These are phyloP conservation scores for Carallia brachiata DNA, from an alignment of 345 rosid genomes.

Conservation along the genomic window DNA sequence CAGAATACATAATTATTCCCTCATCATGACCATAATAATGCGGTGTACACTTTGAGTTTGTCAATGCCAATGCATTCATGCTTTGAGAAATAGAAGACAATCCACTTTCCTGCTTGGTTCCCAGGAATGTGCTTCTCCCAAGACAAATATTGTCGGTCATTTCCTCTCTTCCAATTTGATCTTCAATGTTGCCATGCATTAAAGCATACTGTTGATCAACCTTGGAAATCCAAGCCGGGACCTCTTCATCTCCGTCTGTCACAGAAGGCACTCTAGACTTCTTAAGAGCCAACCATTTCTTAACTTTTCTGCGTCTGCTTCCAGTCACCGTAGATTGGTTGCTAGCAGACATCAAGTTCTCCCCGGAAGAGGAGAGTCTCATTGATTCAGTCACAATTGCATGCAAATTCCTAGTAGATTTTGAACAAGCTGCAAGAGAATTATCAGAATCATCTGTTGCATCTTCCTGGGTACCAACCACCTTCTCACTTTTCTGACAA, in stretches of 20 bases:
- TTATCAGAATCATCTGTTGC: constrained; percentile 20
- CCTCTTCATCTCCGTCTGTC: constrained; percentile 39
- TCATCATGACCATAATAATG: constrained; percentile 20
- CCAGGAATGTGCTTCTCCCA: constrained; percentile 19
- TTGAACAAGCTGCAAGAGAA: constrained; percentile 19
- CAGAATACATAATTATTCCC: constrained; percentile 29
- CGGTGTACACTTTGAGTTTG: constrained; percentile 25
- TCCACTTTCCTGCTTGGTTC: constrained; percentile 22
- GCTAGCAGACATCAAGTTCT: constrained; percentile 26
- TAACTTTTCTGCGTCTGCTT: constrained; percentile 26
- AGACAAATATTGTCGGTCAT: constrained; percentile 27
- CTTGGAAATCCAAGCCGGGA: constrained; percentile 38
- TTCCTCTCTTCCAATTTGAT: constrained; percentile 37
- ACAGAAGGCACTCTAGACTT: constrained; percentile 33
- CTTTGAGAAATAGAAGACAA: constrained; percentile 26
- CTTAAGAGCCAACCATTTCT: constrained; percentile 30
- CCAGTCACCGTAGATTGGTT: constrained; percentile 30
- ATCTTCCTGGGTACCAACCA: constrained; percentile 17
- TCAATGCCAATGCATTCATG: constrained; percentile 28
- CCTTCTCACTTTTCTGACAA: constrained; percentile 30
- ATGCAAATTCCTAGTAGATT: constrained; percentile 19
- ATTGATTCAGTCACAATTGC: constrained; percentile 30
- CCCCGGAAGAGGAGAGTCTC: constrained; percentile 39
- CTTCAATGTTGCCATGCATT: constrained; percentile 30
- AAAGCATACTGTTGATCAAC: constrained; percentile 40